Conservation (phyloP, 352 stramenopile genomes). For the Globisporangium recalcitrans region DNA sequence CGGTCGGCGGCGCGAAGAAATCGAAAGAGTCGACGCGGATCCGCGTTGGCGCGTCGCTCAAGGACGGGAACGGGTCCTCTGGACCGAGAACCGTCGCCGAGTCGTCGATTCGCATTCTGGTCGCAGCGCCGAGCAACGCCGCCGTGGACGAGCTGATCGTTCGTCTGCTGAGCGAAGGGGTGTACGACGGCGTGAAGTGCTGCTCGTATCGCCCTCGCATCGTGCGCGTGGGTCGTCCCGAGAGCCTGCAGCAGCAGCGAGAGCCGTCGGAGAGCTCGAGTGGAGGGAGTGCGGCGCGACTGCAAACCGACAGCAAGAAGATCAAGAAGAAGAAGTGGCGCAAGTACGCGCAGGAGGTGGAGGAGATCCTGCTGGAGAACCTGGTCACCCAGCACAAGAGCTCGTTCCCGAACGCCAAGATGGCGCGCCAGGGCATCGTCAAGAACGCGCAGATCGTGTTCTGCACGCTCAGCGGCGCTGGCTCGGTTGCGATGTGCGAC, state of each 20-base stretch:
- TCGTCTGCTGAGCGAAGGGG: constrained; percentile 53
- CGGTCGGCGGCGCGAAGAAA: constrained; percentile 40
- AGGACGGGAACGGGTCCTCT: constrained; percentile 20
- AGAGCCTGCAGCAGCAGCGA: constrained; percentile 37
- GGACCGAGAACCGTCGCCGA: constrained; percentile 47
- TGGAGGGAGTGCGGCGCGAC: constrained; percentile 12
- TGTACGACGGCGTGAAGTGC: constrained; percentile 46
- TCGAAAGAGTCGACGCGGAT: constrained; percentile 56
- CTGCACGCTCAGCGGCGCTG: constrained; percentile 77
- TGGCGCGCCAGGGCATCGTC: constrained; percentile 61
- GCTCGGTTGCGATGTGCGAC: constrained; percentile 76
- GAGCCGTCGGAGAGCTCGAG: constrained; percentile 20
- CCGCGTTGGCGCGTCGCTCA: constrained; percentile 62
- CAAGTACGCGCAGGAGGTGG: constrained; percentile 67
- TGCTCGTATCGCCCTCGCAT: constrained; percentile 57
- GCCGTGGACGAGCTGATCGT: constrained; percentile 77
- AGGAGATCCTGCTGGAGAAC: constrained; percentile 66
- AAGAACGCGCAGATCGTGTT: constrained; percentile 81
- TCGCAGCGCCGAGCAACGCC: constrained; percentile 75
- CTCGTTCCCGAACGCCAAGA: constrained; percentile 46
- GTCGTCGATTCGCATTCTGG: constrained; percentile 62
- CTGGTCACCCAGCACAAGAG: constrained; percentile 58
- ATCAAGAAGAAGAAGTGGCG: constrained; percentile 64
- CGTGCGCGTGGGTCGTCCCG: constrained; percentile 61
- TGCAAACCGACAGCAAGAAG: constrained; percentile 30